These are phyloP conservation scores for Yarrowia deformans DNA, from an alignment of 805 yeast species.

Conservation along the genomic window DNA sequence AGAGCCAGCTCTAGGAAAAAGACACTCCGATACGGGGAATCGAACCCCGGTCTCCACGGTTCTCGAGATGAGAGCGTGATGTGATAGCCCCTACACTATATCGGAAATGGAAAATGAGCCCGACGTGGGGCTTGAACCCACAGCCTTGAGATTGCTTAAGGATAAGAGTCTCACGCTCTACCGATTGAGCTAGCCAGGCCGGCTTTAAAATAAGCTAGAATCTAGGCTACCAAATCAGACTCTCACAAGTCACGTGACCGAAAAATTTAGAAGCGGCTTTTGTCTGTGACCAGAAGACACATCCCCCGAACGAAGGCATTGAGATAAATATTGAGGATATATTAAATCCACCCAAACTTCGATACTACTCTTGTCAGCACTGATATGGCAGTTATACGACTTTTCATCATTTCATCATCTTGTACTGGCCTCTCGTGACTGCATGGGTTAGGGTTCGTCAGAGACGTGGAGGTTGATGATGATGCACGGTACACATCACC, in stretches of 20 bases:
- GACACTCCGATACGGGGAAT: slow-evolving; percentile 38
- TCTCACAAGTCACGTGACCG: not conserved
- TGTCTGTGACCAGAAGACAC: too few species aligned
- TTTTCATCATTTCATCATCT: not conserved
- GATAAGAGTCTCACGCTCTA: slow-evolving; percentile 37
- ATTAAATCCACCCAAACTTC: too few species aligned
- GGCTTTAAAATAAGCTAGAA: not conserved
- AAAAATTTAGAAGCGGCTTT: not conserved
- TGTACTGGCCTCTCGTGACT: slow-evolving; percentile 1
- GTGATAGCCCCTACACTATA: slow-evolving; percentile 40
- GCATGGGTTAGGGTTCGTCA: slow-evolving; percentile 15
- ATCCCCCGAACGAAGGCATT: too few species aligned
- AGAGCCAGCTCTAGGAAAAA: not conserved
- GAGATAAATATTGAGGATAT: too few species aligned
- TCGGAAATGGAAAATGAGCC: slow-evolving; percentile 24
- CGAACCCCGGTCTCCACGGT: slow-evolving; percentile 40
- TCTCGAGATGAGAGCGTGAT: slow-evolving; percentile 38
- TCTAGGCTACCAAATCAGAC: not conserved
- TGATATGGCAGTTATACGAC: not conserved
- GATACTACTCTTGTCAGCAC: too few species aligned
- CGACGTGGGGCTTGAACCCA: slow-evolving; percentile 39
- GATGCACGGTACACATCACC: slow-evolving; percentile 17
- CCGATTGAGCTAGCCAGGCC: slow-evolving; percentile 38
- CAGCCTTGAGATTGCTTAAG: slow-evolving; percentile 25
- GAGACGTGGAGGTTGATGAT: slow-evolving; percentile 1